These are phyloP conservation scores for Geotrichum europaeum DNA, from an alignment of 1,139 yeast genomes.

Conservation along the genomic window DNA sequence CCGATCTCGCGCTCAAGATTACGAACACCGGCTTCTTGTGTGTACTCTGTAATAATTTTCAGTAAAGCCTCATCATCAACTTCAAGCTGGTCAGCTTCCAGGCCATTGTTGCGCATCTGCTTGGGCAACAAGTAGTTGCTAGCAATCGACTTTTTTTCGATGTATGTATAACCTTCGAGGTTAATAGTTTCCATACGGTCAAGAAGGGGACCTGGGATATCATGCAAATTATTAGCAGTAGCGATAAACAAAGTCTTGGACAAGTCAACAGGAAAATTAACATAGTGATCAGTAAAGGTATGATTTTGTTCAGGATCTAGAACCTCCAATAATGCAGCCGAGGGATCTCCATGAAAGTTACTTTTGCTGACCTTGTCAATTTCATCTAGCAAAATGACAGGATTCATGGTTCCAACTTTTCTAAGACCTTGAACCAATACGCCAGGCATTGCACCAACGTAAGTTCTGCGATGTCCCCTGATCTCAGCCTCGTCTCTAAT, in stretches of 20 bases:
- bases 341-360: conserved; percentile 76
- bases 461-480: conserved; percentile 87
- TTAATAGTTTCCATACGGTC: conserved; percentile 85
- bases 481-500: conserved; percentile 85
- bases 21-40: conserved; percentile 86
- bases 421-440: conserved; percentile 71
- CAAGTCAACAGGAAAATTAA: conserved; percentile 82
- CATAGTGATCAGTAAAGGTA: conserved; percentile 74
- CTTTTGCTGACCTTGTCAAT: conserved; percentile 68
- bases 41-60: conserved; percentile 62
- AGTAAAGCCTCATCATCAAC: conserved; percentile 46
- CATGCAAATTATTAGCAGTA: conserved; percentile 79
- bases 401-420: conserved; percentile 75
- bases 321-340: conserved; percentile 84
- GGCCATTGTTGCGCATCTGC: conserved; percentile 66
- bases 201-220: conserved; percentile 70
- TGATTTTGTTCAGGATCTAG: conserved; percentile 87
- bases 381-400: conserved; percentile 84
- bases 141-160: conserved; percentile 74
- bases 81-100: conserved; percentile 42
- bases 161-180: conserved; percentile 73
- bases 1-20: conserved; percentile 68
- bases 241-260: conserved; percentile 82
- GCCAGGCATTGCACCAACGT: conserved; percentile 94
- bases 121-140: conserved; percentile 68